Base-by-base conservation (phyloP, 768 basidiomycete genomes). In the Pisolithus albus region DNA sequence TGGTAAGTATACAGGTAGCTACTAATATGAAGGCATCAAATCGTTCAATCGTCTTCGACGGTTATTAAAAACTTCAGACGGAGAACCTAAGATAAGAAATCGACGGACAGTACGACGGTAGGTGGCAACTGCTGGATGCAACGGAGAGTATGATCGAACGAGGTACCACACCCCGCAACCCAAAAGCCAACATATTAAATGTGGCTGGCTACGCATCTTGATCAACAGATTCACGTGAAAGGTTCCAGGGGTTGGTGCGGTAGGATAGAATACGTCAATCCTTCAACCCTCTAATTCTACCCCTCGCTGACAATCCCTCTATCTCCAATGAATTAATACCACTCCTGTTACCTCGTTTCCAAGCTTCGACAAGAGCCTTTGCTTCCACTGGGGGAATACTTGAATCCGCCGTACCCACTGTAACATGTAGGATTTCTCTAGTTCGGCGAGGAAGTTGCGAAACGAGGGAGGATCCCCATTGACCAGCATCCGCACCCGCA, bases 391-490 rank as follows among this genome's bases (percentile, higher is more conserved):
- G 74, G 0, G 61, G 52, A 3, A 93, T 72, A 7, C 69, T 69
- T 10, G 64, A 63, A 39, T 75, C 62, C 46, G 62, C 59, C 15
- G 90, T 94, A 7, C 90, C 96, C 5, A 97, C 83, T 0, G 96
- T 98, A 50, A 98, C 78, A 63, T 98, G 96, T 59, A 94, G 66
- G 52, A 78, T 54, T 6, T 69, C 59, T 50, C 71, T 71, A 10
- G 86, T 57, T 11, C 77, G 73, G 5, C 71, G 63, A 0, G 77
- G 70, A 15, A 91, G 59, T 36, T 56, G 49, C 13, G 68, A 64
- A 7, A 84, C 53, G 46, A 90, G 83, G 46, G 70, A 70, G 5
- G 67, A 59, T 4, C 72, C 78, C 24, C 70, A 69, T 51, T 72
- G 68, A 11, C 62, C 62, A 7, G 16, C n/a, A 24, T 69, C 66